Base-by-base conservation (phyloP, 352 stramenopile species). In the Phytophthora pini region DNA sequence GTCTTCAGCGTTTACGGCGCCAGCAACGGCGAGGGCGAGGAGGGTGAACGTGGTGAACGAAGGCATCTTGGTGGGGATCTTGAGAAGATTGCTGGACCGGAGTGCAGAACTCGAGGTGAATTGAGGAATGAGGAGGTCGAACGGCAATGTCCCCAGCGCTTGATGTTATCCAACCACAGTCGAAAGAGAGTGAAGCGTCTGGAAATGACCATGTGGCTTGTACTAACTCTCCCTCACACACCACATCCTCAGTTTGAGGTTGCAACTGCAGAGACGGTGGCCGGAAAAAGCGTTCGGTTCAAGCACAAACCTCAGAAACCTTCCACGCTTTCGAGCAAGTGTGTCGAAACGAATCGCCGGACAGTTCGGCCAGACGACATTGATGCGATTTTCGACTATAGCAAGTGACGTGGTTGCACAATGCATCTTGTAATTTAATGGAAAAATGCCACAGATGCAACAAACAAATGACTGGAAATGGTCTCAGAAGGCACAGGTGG, bases 41-140 rank as follows among this genome's bases (percentile, higher is more conserved):
- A 67, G 36, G 10, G 47, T 15, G 17, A 67, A 55, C 22, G 59
- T 63, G 32, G 48, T 44, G 6, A 69, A 24, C 9, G 54, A 67
- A n/a, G 24, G 47, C 65, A 73, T 73, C 60, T 49, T 70, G 50
- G 32, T 24, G 11, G 10, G 4, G 9, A 43, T 32, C 31, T 65
- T 49, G 61, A 4, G 46, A 39, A n/a, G 31, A 39, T 38, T 38
- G 39, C n/a, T 4, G 38, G 41, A 56, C 48, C 27, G 62, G 39
- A 54, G 57, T 62, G 43, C n/a, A 49, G 20, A 17, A 56, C 48
- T 45, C 41, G 47, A 70, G 48, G 55, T 46, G 36, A 56, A 55
- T 60, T 59, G 57, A 55, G 17, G 24, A 72, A 47, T 72, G 63
- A 52, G 32, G 27, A 56, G 10, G 11, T 32, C 4, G 12, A 44